Conservation (phyloP, 208 protist species). For the Acanthamoeba lugdunensis region DNA sequence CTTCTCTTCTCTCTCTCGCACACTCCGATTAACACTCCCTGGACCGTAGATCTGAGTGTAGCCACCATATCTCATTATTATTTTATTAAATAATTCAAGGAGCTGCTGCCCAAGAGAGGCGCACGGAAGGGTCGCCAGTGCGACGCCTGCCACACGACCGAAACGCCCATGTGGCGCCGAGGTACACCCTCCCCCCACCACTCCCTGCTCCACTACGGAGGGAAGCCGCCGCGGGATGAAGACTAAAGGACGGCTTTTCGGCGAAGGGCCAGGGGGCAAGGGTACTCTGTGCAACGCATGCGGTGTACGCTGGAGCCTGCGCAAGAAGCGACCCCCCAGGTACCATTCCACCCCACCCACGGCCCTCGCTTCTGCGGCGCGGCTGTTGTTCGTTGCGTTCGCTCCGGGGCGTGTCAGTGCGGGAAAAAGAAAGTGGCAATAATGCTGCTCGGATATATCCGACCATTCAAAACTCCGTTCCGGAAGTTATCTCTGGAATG, state of each 20-base stretch:
- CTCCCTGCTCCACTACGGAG: not conserved
- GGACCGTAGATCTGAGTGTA: not conserved
- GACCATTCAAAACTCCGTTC: too few species aligned
- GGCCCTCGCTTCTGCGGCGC: not conserved
- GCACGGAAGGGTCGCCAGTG: constrained; percentile 14
- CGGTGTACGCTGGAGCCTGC: constrained; percentile 20
- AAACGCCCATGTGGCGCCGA: constrained; percentile 37
- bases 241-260: not conserved
- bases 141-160: constrained; percentile 31
- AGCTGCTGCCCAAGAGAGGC: not conserved
- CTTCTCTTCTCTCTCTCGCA: not conserved
- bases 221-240: not conserved
- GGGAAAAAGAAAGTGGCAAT: not conserved
- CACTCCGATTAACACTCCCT: too few species aligned
- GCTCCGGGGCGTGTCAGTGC: too few species aligned
- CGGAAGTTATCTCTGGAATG: not conserved
- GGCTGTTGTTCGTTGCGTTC: not conserved
- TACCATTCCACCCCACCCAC: not conserved
- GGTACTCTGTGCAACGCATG: constrained; percentile 47
- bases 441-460: too few species aligned
- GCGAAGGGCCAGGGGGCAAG: constrained; percentile 55
- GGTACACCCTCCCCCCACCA: not conserved
- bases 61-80: too few species aligned
- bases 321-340: constrained; percentile 34
- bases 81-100: too few species aligned